phyloP scores from a whole-genome alignment of 495 filamentous ascomycete species.

The Parachaetomium inaequale region DNA sequence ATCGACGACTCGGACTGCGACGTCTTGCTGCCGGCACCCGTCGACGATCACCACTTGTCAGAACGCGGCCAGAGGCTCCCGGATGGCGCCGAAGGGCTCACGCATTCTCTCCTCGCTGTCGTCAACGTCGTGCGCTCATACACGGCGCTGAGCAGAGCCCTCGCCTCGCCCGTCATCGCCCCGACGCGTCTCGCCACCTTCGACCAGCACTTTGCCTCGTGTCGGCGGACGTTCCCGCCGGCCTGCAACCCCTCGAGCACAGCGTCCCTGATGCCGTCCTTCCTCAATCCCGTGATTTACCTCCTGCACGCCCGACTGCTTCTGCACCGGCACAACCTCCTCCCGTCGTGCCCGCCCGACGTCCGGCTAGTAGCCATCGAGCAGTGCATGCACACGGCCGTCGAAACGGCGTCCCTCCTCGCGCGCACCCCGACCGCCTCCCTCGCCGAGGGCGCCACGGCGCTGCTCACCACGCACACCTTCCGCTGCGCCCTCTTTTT shows the following conservation, averaged over 20 bases:
- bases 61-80: slow-evolving; percentile 55
- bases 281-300: slow-evolving; percentile 67
- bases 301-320: slow-evolving; percentile 80
- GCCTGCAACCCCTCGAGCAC: slow-evolving; percentile 62
- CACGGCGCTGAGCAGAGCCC: slow-evolving; percentile 67
- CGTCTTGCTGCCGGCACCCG: slow-evolving; percentile 68
- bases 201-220: slow-evolving; percentile 74
- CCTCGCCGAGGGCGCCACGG: slow-evolving; percentile 43
- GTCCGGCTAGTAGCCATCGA: slow-evolving; percentile 68
- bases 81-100: slow-evolving; percentile 47
- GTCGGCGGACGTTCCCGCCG: slow-evolving; percentile 69
- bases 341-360: slow-evolving; percentile 61
- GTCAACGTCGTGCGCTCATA: slow-evolving; percentile 85
- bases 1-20: slow-evolving; percentile 93
- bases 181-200: slow-evolving; percentile 69
- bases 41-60: slow-evolving; percentile 78
- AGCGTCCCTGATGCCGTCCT: slow-evolving; percentile 66
- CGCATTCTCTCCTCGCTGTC: slow-evolving; percentile 67
- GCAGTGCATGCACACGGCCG: slow-evolving; percentile 67
- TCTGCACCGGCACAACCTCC: slow-evolving; percentile 89
- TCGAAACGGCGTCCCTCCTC: slow-evolving; percentile 74
- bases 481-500: slow-evolving; percentile 87
- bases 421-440: slow-evolving; percentile 52
- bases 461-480: slow-evolving; percentile 71
- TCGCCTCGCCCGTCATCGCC: slow-evolving; percentile 65